Percentiles rank a stretch among this genome's conserved stretches.
Conservation (phyloP, 1,284 basidiomycete genomes). For the Ganoderma sinense region DNA sequence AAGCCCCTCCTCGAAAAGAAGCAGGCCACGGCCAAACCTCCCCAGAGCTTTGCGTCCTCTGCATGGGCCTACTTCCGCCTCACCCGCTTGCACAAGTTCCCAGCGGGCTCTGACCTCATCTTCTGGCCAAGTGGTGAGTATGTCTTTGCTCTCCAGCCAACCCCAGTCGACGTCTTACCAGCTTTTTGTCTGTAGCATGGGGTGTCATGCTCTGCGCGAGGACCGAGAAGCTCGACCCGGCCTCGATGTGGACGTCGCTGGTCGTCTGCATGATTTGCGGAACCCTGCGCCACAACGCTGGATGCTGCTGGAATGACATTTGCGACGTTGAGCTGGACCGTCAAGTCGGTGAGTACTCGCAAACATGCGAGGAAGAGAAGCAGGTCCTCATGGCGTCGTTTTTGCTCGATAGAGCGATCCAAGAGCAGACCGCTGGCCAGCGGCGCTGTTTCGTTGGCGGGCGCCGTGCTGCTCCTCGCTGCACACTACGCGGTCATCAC, state of each 20-base stretch:
- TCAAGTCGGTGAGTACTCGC: constrained; percentile 29
- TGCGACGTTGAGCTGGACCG: constrained; percentile 34
- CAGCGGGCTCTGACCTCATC: constrained; percentile 14
- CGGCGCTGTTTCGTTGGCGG: constrained; percentile 41
- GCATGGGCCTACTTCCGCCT: constrained; percentile 18
- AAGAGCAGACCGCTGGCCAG: constrained; percentile 48
- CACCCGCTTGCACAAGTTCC: constrained; percentile 23
- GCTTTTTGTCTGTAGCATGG: constrained; percentile 1
- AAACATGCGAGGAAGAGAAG: no score
- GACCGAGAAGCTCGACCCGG: background rate
- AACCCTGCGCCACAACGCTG: constrained; percentile 24
- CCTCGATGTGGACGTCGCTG: background rate
- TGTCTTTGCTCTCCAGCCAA: background rate
- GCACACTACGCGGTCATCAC: constrained; percentile 44
- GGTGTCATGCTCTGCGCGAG: constrained; percentile 12
- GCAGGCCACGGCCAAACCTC: background rate
- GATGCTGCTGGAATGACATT: constrained; percentile 32
- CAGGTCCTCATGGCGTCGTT: background rate
- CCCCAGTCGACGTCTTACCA: background rate
- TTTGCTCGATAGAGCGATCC: constrained; percentile 44
- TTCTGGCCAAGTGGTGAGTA: constrained; percentile 25
- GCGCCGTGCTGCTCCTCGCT: constrained; percentile 47
- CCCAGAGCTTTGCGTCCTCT: background rate
- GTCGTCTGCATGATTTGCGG: constrained; percentile 7
- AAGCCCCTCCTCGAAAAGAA: constrained; percentile 6